These are phyloP conservation scores for Platanus orientalis DNA, from an alignment of 164 flowering plant species.

Conservation along the genomic window DNA sequence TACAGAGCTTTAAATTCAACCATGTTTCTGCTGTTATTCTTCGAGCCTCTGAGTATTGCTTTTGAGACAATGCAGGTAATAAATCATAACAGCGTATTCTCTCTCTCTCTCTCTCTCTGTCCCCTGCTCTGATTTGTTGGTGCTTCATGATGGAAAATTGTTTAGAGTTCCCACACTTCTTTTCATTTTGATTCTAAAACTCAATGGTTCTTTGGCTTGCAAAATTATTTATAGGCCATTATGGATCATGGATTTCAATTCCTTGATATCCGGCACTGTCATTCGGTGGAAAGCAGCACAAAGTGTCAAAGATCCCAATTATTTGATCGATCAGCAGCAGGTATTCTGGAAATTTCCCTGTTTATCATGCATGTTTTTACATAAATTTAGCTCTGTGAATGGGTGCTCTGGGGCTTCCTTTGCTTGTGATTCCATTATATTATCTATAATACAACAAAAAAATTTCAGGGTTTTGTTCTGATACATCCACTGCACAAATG, in stretches of 20 bases:
- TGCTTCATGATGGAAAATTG: not conserved
- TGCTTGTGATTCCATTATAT: not conserved
- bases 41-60: conserved; percentile 85
- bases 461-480: no score
- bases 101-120: no score
- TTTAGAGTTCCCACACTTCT: not conserved
- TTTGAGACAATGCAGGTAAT: conserved; percentile 92
- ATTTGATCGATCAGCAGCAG: conserved; percentile 61
- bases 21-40: conserved; percentile 63
- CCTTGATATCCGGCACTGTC: conserved; percentile 83
- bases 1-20: conserved; percentile 48
- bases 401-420: not conserved
- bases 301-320: conserved; percentile 45
- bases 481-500: no score
- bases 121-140: not conserved
- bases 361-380: not conserved
- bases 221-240: conserved; percentile 54
- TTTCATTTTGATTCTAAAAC: not conserved
- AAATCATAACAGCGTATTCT: not conserved
- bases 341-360: conserved; percentile 23
- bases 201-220: not conserved
- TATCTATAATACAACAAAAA: no score
- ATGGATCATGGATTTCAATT: conserved; percentile 96
- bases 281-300: conserved; percentile 46
- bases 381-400: not conserved